These are phyloP conservation scores for Leishmania mexicana DNA, from an alignment of 208 protist species.

Conservation along the genomic window DNA sequence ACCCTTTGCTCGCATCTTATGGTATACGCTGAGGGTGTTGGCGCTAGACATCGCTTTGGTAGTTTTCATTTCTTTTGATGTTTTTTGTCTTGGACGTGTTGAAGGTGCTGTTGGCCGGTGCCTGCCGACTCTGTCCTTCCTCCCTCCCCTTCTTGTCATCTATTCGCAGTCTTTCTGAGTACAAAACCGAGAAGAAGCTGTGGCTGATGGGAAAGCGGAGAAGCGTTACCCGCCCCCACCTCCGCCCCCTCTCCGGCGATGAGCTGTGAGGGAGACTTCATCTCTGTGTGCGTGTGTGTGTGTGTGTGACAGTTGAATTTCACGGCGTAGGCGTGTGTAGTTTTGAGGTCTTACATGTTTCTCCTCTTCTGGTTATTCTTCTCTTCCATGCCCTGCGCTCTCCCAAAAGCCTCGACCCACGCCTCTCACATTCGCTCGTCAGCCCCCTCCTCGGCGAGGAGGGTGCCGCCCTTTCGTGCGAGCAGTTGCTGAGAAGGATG, in stretches of 20 bases:
- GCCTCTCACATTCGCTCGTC: not conserved
- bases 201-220: not conserved
- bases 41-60: not conserved
- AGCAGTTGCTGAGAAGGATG: not conserved
- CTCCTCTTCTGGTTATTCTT: not conserved
- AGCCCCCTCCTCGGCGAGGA: not conserved
- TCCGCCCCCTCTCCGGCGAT: not conserved
- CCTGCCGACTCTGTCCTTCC: not conserved
- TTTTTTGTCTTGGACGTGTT: not conserved
- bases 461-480: not conserved
- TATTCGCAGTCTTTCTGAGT: not conserved
- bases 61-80: not conserved
- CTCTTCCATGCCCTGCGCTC: not conserved
- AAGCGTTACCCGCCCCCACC: not conserved
- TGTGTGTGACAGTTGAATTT: not conserved
- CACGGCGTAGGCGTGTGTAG: not conserved
- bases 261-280: not conserved
- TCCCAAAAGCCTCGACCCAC: not conserved
- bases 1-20: not conserved
- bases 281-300: not conserved
- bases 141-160: not conserved
- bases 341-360: not conserved
- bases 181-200: not conserved
- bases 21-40: not conserved
- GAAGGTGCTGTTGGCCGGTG: not conserved